Conservation (phyloP, 2,329 filamentous ascomycete species). For the Cladosporium phlei region DNA sequence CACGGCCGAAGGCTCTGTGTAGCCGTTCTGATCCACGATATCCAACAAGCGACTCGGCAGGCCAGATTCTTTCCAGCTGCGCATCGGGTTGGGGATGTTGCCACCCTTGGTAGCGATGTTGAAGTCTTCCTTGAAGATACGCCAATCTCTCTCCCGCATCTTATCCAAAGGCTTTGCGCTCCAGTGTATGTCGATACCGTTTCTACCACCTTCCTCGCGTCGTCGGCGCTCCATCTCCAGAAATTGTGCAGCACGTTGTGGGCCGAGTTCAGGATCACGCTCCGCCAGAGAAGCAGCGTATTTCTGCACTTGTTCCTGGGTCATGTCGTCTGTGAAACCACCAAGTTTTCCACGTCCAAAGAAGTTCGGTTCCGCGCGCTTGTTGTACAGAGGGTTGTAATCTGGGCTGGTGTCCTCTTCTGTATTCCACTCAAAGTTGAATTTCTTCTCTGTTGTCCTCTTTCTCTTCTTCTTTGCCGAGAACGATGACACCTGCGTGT, state of each 20-base stretch:
- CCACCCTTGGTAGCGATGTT: constrained; percentile 94
- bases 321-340: constrained; percentile 58
- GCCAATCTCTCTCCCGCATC: constrained; percentile 97
- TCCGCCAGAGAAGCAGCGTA: constrained; percentile 68
- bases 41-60: constrained; percentile 73
- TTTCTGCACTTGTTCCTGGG: constrained; percentile 47
- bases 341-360: constrained; percentile 64
- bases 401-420: constrained; percentile 87
- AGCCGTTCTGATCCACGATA: constrained; percentile 79
- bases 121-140: constrained; percentile 99
- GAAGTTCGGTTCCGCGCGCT: constrained; percentile 62
- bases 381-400: constrained; percentile 75
- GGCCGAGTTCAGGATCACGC: constrained; percentile 70
- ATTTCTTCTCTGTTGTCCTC: constrained; percentile 90
- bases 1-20: constrained; percentile 85
- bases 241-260: constrained; percentile 69
- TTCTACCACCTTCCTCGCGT: constrained; percentile 66
- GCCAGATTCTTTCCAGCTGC: constrained; percentile 80
- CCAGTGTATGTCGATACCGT: constrained; percentile 87
- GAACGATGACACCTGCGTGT: constrained; percentile 81
- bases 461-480: constrained; percentile 94
- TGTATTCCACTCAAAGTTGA: constrained; percentile 97
- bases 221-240: constrained; percentile 79
- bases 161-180: constrained; percentile 85
- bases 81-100: constrained; percentile 90